These are phyloP conservation scores for Kalmusia sp. DNA, from an alignment of 2,329 filamentous ascomycete genomes.

Conservation along the genomic window DNA sequence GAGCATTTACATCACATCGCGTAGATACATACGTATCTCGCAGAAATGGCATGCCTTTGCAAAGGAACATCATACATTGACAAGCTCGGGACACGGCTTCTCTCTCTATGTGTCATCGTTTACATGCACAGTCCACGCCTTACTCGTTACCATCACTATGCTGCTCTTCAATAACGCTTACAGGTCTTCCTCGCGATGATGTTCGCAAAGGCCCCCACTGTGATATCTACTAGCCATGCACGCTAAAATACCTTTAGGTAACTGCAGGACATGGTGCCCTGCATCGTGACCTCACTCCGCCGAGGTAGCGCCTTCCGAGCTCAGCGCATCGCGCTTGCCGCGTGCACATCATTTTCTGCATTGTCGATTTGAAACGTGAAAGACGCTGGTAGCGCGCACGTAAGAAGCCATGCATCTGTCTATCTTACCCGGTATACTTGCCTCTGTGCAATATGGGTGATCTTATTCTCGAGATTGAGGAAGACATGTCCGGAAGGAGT, in stretches of 20 bases:
- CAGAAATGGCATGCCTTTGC: constrained; percentile 2
- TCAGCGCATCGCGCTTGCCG: constrained; percentile 6
- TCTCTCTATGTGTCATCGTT: background rate
- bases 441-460: too few relatives aligned
- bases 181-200: background rate
- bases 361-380: background rate
- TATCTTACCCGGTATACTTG: too few relatives aligned
- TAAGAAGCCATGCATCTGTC: too few relatives aligned
- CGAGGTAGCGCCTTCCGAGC: constrained; percentile 1
- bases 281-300: constrained; percentile 6
- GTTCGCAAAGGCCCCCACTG: background rate
- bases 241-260: background rate
- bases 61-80: background rate
- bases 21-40: constrained; percentile 30
- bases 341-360: constrained; percentile 1
- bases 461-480: too few relatives aligned
- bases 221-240: background rate
- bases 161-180: background rate
- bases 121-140: background rate
- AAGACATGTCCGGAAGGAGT: too few relatives aligned
- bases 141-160: background rate
- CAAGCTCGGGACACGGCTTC: background rate
- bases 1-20: constrained; percentile 33
- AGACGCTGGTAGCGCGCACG: too few relatives aligned
- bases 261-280: constrained; percentile 3